Evolutionary conservation across 306 rosid genomes (phyloP), one percentile per base, ranked within the genome.

Genomic region (Gastrolobium bilobum): DNA sequence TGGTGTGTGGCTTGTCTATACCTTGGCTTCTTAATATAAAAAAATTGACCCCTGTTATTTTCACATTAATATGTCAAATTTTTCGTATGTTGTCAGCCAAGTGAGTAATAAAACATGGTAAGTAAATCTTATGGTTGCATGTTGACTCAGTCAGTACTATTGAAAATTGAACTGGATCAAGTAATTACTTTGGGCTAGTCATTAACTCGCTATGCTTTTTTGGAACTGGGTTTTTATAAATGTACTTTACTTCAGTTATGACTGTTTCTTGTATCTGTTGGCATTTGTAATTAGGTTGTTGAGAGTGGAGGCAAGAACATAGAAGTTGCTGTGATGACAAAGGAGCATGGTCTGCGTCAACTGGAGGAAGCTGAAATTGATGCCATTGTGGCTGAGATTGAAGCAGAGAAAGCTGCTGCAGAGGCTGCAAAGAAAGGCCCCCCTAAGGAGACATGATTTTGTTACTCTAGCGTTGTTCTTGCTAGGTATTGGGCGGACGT

Each of bases 281-380:
- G 39, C 48, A 37, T 52, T 31, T 72, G 68, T 64, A 63, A 80
- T 66, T 84, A 95, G 99, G 99, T 95, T 84, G 99, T 95, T 10
- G 99, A 95, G 90, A 95, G 99, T 64, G 99, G 99, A 2, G 99
- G 99, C 15, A 95, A 95, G 88, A 95, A 92, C 90, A 91, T 95
- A 58, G 99, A 95, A 86, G 98, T 95, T 73, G 99, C 97, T 58
- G 98, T 90, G 71, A 91, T 95, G 99, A 95, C 97, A 0, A 91
- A 74, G 88, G 96, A 93, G 80, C 82, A 86, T 14, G 98, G 99
- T 13, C 81, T 95, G 65, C 84, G 85, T 54, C 99, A 95, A 79
- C 91, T 95, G 43, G 99, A 95, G 89, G 99, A 95, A 86, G 91
- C 96, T 54, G 99, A 95, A 84, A 95, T 95, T 26, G 98, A 95